phyloP scores from a whole-genome alignment of 1,284 basidiomycete species.

The Phellinidium pouzarii region DNA sequence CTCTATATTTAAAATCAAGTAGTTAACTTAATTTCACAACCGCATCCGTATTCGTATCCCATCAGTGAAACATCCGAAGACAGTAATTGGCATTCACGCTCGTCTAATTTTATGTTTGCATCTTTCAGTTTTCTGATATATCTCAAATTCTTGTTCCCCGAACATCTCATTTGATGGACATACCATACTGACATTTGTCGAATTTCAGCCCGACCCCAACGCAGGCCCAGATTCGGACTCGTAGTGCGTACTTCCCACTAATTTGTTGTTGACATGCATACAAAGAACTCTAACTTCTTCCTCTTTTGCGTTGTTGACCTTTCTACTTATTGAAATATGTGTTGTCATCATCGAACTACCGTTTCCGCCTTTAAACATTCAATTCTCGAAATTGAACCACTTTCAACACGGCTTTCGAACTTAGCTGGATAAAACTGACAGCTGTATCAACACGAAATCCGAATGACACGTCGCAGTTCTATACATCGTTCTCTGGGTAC shows the following conservation, averaged over 20 bases:
- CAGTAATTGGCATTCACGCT: too few species aligned
- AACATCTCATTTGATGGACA: not conserved
- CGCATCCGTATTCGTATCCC: too few species aligned
- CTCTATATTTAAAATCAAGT: not conserved
- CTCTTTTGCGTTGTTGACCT: too few species aligned
- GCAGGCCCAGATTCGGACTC: conserved; percentile 16
- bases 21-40: not conserved
- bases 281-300: too few species aligned
- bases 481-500: conserved; percentile 15
- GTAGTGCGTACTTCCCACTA: conserved; percentile 12
- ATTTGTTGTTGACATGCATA: too few species aligned
- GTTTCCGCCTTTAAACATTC: too few species aligned
- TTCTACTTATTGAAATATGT: too few species aligned
- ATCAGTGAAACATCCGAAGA: too few species aligned
- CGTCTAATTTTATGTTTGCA: too few species aligned
- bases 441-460: conserved; percentile 3
- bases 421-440: conserved; percentile 11
- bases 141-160: not conserved
- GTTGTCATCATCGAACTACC: too few species aligned
- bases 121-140: too few species aligned
- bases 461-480: conserved; percentile 12
- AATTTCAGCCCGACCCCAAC: conserved; percentile 9
- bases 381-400: too few species aligned
- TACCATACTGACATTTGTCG: not conserved
- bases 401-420: not conserved